These are phyloP conservation scores for Diaporthe nobilis DNA, from an alignment of 2,329 filamentous ascomycete genomes.

Conservation along the genomic window DNA sequence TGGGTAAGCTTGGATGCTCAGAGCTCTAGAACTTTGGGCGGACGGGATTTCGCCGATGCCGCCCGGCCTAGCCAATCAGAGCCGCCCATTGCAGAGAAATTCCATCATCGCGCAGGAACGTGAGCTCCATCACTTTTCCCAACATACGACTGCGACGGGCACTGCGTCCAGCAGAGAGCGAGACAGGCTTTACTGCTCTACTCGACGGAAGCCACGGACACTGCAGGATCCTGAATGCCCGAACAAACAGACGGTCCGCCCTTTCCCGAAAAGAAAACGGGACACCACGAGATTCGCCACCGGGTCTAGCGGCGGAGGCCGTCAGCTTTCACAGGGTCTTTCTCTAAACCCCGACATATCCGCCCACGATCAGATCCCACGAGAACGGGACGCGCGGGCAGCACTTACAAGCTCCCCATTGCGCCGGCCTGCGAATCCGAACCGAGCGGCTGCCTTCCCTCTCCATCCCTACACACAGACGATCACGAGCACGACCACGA, in stretches of 20 bases:
- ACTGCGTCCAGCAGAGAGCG: neutral
- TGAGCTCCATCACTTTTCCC: constrained; percentile 16
- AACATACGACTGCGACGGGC: constrained; percentile 10
- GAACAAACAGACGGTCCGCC: neutral
- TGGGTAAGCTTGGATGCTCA: neutral
- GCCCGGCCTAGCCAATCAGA: constrained; percentile 17
- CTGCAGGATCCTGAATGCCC: neutral
- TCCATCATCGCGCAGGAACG: constrained; percentile 28
- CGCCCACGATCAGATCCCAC: neutral
- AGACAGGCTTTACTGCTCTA: neutral
- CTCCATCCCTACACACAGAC: neutral
- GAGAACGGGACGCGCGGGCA: neutral
- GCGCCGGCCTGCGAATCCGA: neutral
- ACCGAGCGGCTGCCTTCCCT: neutral
- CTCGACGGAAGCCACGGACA: neutral
- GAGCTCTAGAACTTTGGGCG: constrained; percentile 1
- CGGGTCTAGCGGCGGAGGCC: constrained; percentile 15
- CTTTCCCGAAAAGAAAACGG: neutral
- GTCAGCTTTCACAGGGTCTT: neutral
- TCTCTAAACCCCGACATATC: constrained; percentile 8
- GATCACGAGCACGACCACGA: neutral
- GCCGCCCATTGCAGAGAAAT: constrained; percentile 17
- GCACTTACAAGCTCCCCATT: neutral
- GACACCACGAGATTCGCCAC: constrained; percentile 11
- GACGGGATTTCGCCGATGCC: constrained; percentile 16